These are phyloP conservation scores for Thalassiosira delicatula DNA, from an alignment of 352 stramenopile genomes.

Conservation along the genomic window DNA sequence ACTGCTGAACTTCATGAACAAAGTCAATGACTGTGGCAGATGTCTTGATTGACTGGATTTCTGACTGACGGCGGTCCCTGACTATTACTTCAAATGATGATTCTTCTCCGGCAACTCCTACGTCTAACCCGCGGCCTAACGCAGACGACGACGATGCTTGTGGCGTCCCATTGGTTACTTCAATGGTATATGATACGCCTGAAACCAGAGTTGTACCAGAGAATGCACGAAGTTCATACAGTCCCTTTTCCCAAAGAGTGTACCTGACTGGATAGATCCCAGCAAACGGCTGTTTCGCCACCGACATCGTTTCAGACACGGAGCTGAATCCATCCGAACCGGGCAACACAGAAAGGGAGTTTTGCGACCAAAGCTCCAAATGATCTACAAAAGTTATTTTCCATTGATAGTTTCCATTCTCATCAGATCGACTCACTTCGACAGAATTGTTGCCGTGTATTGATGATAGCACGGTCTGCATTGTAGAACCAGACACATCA, in stretches of 20 bases:
- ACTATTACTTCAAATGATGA: conserved; percentile 89
- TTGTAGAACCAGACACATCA: conserved; percentile 79
- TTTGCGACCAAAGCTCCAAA: conserved; percentile 80
- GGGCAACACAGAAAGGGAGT: conserved; percentile 65
- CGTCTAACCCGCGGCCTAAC: conserved; percentile 85
- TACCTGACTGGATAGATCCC: conserved; percentile 92
- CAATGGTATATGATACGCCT: conserved; percentile 89
- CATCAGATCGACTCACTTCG: conserved; percentile 50
- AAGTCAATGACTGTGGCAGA: conserved; percentile 45
- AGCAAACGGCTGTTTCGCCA: conserved; percentile 67
- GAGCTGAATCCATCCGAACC: conserved; percentile 60
- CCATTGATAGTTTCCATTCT: conserved; percentile 85
- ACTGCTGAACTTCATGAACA: conserved; percentile 56
- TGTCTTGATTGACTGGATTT: conserved; percentile 82
- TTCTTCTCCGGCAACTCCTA: conserved; percentile 82
- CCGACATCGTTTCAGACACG: conserved; percentile 49
- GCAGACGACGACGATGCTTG: conserved; percentile 86
- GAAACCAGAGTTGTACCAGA: conserved; percentile 87
- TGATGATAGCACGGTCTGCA: conserved; percentile 56
- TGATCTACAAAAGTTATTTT: conserved; percentile 91
- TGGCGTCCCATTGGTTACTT: conserved; percentile 84
- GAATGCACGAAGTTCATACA: conserved; percentile 89
- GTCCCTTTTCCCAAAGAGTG: conserved; percentile 89
- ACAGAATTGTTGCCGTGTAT: conserved; percentile 56
- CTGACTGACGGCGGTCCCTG: conserved; percentile 86